Evolutionary conservation across 495 filamentous ascomycete genomes (phyloP), one percentile per base, ranked within the genome.

Genomic region (Aspergillus bridgeri): DNA sequence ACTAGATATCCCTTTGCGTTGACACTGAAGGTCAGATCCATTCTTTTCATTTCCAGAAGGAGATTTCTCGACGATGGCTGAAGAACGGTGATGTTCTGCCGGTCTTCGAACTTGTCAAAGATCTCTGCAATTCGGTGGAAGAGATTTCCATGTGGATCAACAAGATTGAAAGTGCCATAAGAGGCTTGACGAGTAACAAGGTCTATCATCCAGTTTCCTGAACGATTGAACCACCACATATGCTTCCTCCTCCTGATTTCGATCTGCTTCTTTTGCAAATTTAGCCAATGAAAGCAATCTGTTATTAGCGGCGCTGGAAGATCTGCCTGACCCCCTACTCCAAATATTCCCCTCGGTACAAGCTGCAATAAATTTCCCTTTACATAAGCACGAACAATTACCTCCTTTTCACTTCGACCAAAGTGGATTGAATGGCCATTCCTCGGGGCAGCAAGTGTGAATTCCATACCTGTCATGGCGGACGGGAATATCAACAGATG

Each of bases 261-360:
- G 3, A 87, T 46, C 0, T 53, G 24, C 0, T 64, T 59, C 0
- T 68, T 76, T 5, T 58, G 44, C 9, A 84, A 13, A 42, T 86
- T 67, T 4, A 86, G 64, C 84, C 85, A 88, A 57, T 88, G 84
- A 0, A 77, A 61, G 56, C 69, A 81, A 23, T 79, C 58, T 3
- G 76, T 48, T 7, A 79, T 53, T 21, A 86, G 78, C 0, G 65
- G 55, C 0, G 20, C 45, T n/a, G 85, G 82, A 9, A 86, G 66
- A 44, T 74, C 75, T n/a, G 56, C 60, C 1, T 13, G 47, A 43
- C 0, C 18, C 0, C 56, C 60, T 1, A 19, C 17, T 17, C 17
- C 56, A 3, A 86, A 68, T 21, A 72, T 19, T 8, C 61, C 9
- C 5, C 45, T 29, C 0, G 81, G 77, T 6, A 86, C 55, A 1